Base-by-base conservation (phyloP, 805 yeast genomes). In the Saccharomycopsis malanga region DNA sequence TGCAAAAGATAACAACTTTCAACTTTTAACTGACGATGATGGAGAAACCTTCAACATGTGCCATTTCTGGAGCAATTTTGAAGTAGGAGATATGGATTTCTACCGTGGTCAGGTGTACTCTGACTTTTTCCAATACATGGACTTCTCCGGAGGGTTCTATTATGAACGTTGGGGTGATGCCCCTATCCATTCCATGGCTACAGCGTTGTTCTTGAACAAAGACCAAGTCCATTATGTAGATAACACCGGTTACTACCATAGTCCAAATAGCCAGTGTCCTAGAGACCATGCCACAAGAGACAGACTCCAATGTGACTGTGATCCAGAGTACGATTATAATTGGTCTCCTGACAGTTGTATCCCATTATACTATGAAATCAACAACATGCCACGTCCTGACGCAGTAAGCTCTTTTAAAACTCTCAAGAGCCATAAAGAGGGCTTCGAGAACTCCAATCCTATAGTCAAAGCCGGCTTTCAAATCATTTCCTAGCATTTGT, bases 21-120 rank as follows among this genome's bases (percentile, higher is more conserved):
- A 65, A 20, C 76, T 75, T 53, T 58, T 77, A 46, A 73, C 79
- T 3, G 77, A 75, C 52, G 68, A 67, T 38, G 57, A 62, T 4
- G 71, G 71, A 1, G 50, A 58, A 15, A 49, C 61, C 10, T 78
- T 71, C 61, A 77, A 76, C 57, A 61, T 75, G 55, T 77, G 83
- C 57, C 84, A 77, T 59, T 78, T 77, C 58, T 77, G 83, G 83
- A 74, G 82, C 21, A 78, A 78, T 57, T 78, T 78, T 54, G 84
- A 78, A 55, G 69, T 78, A 37, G 79, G 68, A 1, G 73, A 73
- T 56, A 58, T 78, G 49, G 64, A 73, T 50, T 76, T 76, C 54
- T 71, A 70, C 57, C 59, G 80, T 44, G 62, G 75, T 20, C 62
- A 67, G 43, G 69, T 70, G 1, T 78, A 77, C 57, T 57, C 61